phyloP scores from a whole-genome alignment of 2,329 filamentous ascomycete species.

The Verticillium dahliae region DNA sequence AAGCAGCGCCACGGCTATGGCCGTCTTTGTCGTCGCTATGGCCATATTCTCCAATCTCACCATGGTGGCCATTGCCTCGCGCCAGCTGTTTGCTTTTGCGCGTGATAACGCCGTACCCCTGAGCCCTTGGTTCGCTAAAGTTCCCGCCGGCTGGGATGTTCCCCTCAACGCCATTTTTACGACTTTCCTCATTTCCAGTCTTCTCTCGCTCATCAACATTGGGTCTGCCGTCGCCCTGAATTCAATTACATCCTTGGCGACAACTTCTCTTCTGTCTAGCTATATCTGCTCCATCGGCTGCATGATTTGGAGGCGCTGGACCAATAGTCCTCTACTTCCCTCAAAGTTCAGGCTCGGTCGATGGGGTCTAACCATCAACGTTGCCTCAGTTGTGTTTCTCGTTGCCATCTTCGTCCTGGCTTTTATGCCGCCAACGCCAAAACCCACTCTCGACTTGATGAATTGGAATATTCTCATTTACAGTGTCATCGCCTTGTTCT shows the following conservation, averaged over 20 bases:
- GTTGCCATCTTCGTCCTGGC: conserved; percentile 37
- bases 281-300: conserved; percentile 43
- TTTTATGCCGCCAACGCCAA: conserved; percentile 35
- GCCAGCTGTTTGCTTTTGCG: conserved; percentile 23
- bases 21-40: conserved; percentile 18
- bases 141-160: conserved; percentile 8
- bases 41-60: conserved; percentile 17
- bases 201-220: conserved; percentile 43
- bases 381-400: conserved; percentile 35
- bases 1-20: conserved; percentile 16
- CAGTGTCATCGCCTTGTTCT: conserved; percentile 27
- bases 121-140: conserved; percentile 15
- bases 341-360: conserved; percentile 27
- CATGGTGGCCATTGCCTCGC: conserved; percentile 20
- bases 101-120: conserved; percentile 22
- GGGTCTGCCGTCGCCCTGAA: conserved; percentile 45
- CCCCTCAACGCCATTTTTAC: conserved; percentile 11
- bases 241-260: conserved; percentile 43
- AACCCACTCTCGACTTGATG: conserved; percentile 31
- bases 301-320: conserved; percentile 35
- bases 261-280: conserved; percentile 41
- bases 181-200: conserved; percentile 34
- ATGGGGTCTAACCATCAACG: conserved; percentile 33
- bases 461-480: conserved; percentile 46
- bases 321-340: conserved; percentile 11